phyloP scores from a whole-genome alignment of 495 filamentous ascomycete species.

The Cudoniella acicularis region DNA sequence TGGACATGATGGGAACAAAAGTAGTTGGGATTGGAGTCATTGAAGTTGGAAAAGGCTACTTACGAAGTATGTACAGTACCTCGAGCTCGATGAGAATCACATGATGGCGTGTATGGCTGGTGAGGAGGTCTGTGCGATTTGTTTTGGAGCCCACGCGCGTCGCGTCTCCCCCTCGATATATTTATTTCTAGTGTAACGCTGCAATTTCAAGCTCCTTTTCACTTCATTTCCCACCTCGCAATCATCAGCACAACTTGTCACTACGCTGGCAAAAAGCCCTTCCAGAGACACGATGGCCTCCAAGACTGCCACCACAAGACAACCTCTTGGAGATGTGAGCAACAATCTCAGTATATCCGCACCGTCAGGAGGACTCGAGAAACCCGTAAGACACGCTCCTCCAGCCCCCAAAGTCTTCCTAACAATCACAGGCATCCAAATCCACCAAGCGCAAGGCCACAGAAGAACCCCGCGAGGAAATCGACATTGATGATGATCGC shows the following conservation, averaged over 20 bases:
- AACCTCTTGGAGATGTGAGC: background rate
- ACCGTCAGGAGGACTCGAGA: background rate
- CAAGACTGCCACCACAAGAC: background rate
- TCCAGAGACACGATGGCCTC: background rate
- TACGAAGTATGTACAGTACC: too few species aligned
- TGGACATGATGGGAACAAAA: too few species aligned
- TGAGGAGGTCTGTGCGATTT: too few species aligned
- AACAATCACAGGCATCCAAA: background rate
- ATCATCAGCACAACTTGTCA: too few species aligned
- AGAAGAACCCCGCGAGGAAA: conserved; percentile 19
- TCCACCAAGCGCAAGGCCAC: conserved; percentile 35
- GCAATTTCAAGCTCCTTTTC: too few species aligned
- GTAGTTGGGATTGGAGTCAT: too few species aligned
- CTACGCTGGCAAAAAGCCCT: too few species aligned
- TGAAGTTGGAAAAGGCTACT: too few species aligned
- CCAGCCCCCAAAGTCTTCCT: background rate
- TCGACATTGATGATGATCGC: conserved; percentile 20
- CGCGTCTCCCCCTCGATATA: background rate
- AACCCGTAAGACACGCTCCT: background rate
- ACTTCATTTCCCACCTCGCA: background rate
- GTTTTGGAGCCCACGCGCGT: too few species aligned
- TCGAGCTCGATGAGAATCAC: too few species aligned
- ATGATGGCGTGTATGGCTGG: too few species aligned
- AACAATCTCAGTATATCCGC: background rate
- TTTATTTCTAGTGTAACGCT: too few species aligned